Conservation (phyloP, 2,329 filamentous ascomycete species). For the Exophiala dermatitidis region DNA sequence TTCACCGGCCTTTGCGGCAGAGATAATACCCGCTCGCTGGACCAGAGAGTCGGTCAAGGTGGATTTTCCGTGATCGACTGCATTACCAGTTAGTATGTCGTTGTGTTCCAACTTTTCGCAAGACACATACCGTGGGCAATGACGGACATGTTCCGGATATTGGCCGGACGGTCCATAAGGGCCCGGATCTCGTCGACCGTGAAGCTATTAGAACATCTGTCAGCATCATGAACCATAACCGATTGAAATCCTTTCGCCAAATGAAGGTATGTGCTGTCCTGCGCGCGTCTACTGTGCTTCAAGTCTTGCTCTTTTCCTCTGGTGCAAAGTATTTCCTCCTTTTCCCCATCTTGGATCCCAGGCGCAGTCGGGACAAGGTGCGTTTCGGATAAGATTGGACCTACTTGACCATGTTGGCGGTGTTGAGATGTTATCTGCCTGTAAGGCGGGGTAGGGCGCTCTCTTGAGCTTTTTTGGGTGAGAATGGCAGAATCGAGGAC, state of each 20-base stretch:
- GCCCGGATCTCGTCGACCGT: conserved; percentile 77
- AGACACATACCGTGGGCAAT: conserved; percentile 78
- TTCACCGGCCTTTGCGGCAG: conserved; percentile 92
- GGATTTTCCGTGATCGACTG: conserved; percentile 98
- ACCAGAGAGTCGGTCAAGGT: conserved; percentile 99
- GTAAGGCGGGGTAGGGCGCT: conserved; percentile 22
- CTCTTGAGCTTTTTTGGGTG: conserved; percentile 23
- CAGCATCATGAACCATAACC: conserved; percentile 25
- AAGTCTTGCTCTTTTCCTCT: neutral
- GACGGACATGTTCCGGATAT: conserved; percentile 95
- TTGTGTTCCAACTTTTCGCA: neutral
- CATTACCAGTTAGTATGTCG: conserved; percentile 6
- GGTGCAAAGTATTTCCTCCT: neutral
- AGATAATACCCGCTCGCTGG: conserved; percentile 99
- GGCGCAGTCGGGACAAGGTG: conserved; percentile 16
- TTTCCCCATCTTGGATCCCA: neutral
- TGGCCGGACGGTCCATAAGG: conserved; percentile 48
- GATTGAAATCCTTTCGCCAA: neutral
- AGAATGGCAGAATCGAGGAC: conserved; percentile 17
- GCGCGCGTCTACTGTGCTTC: neutral
- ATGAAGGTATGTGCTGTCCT: neutral
- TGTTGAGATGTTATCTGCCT: conserved; percentile 42
- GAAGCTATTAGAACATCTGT: conserved; percentile 60
- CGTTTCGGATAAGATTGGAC: conserved; percentile 63
- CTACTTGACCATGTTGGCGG: conserved; percentile 94